These are phyloP conservation scores for Chlorella ohadii DNA, from an alignment of 139 green algal species.

Conservation along the genomic window DNA sequence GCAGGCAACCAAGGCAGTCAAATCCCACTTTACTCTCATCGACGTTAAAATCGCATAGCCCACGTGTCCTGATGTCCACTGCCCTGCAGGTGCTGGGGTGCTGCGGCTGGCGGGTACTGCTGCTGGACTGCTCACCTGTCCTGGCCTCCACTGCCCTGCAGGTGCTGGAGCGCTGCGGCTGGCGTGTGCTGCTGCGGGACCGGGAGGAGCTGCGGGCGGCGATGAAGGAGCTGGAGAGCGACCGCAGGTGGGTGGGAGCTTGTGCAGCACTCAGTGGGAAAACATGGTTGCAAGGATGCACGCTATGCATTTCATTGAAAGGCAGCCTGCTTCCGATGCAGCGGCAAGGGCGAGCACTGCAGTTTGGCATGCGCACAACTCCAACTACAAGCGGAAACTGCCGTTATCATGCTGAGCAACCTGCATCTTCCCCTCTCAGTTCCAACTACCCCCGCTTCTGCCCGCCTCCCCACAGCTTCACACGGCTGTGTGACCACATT, in stretches of 20 bases:
- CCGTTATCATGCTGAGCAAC: too few relatives aligned
- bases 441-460: too few relatives aligned
- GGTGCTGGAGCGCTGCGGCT: slow-evolving; percentile 22
- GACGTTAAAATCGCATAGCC: too few relatives aligned
- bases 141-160: neutral
- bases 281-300: too few relatives aligned
- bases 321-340: too few relatives aligned
- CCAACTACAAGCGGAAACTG: too few relatives aligned
- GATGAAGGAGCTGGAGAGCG: neutral
- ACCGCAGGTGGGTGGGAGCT: neutral
- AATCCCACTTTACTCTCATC: too few relatives aligned
- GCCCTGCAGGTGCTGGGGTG: slow-evolving; percentile 10
- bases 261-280: too few relatives aligned
- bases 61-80: neutral
- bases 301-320: too few relatives aligned
- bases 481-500: neutral
- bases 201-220: neutral
- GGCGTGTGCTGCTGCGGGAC: slow-evolving; percentile 15
- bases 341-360: too few relatives aligned
- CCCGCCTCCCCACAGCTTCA: neutral
- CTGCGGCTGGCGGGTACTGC: slow-evolving; percentile 18
- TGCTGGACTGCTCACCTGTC: neutral
- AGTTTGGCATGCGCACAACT: too few relatives aligned
- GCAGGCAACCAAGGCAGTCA: too few relatives aligned
- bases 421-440: neutral